A percentile compares a stretch with the other conserved stretches of the same genome.
Evolutionary conservation across 1,284 basidiomycete species (phyloP).

Genomic region (Stereum hirsutum): DNA sequence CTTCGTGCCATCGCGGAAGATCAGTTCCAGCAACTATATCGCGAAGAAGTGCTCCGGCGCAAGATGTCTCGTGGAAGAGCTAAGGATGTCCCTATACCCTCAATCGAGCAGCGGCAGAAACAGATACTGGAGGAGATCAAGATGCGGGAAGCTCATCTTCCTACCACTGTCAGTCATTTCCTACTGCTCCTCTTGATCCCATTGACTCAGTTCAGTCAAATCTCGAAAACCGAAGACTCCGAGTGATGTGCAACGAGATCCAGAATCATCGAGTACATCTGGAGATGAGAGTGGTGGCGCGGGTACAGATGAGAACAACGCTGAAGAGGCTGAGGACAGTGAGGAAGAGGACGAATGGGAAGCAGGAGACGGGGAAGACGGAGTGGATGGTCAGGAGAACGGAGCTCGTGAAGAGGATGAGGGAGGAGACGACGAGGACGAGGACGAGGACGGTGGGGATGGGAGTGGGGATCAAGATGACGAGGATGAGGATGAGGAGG

Average conservation of each 20-base stretch:
- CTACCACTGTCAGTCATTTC: conserved; percentile 1
- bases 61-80: no score
- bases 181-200: not conserved
- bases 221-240: no score
- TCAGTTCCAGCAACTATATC: conserved; percentile 6
- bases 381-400: not conserved
- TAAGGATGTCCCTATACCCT: no score
- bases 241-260: not conserved
- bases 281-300: not conserved
- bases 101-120: conserved; percentile 11
- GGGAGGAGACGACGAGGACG: conserved; percentile 6
- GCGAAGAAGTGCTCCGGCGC: no score
- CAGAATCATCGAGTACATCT: not conserved
- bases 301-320: not conserved
- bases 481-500: not conserved
- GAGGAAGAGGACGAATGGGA: not conserved
- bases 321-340: not conserved
- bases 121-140: conserved; percentile 11
- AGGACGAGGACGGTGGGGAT: not conserved
- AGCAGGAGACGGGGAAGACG: conserved; percentile 5
- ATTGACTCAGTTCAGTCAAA: no score
- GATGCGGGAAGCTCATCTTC: conserved; percentile 3
- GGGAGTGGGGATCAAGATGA: not conserved
- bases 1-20: conserved; percentile 10
- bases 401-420: no score